Evolutionary conservation across 1,284 basidiomycete species (phyloP), one percentile per base, ranked within the genome.

Genomic region (Leccinum angustisporum): DNA sequence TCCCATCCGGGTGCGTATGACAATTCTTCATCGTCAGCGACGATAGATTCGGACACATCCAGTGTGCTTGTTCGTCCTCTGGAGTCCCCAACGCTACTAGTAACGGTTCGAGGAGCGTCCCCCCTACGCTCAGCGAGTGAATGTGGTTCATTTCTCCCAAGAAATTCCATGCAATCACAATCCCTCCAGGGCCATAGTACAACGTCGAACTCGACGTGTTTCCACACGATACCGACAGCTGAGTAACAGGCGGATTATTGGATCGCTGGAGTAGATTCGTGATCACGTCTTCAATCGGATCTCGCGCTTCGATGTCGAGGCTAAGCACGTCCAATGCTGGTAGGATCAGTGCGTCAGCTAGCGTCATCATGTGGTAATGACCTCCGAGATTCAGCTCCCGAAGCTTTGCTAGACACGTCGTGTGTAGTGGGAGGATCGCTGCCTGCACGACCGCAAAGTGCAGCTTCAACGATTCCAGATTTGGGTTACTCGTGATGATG

Each of bases 221-320:
- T 25, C 81, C 81, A 69, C 88, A 90, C 0, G 83, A 82, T 60
- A 90, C 80, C 1, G 84, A 82, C 60, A 91, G 80, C 21, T 80
- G 78, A 14, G 79, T 78, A 16, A 90, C 70, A 1, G 82, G 79
- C 0, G 86, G 86, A 53, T 79, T 76, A 34, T 79, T 78, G 1
- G 86, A 87, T 38, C 89, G 83, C 14, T 79, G 70, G 38, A 88
- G 77, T 30, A 91, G 80, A 54, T 78, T 78, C 10, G 81, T 77
- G 59, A 91, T 83, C 16, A 80, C 80, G 51, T 90, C 87, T 67
- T 90, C 89, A 61, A 89, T 80, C 0, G 86, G 82, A 63, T 89
- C 86, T 38, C 87, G 81, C 0, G 83, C 79, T 70, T 89, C 88
- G 63, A 90, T 82, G 70, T 90, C 87, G 57, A 90, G 75, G 5